A percentile compares a stretch with the other conserved stretches of the same genome.
Evolutionary conservation across 805 yeast genomes (phyloP).

Genomic region (Barnettozyma pratensis): DNA sequence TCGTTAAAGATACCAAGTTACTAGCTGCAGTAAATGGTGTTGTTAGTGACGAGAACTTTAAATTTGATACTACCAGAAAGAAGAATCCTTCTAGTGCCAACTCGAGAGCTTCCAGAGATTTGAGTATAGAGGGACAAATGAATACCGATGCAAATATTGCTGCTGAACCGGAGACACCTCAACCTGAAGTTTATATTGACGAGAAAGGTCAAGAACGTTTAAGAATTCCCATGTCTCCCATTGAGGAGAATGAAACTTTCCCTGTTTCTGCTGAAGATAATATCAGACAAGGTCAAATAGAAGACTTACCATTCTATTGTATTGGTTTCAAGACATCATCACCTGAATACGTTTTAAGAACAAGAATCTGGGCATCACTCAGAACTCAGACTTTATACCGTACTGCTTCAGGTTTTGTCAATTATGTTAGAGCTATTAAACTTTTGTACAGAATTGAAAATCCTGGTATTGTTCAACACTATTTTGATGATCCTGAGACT

Average conservation of each 20-base stretch:
- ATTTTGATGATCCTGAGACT: slow-evolving; percentile 45
- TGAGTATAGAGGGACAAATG: slow-evolving; percentile 1
- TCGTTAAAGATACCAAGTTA: slow-evolving; percentile 70
- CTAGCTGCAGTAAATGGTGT: slow-evolving; percentile 50
- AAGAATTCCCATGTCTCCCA: slow-evolving; percentile 7
- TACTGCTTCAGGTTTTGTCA: slow-evolving; percentile 80
- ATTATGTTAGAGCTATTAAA: slow-evolving; percentile 69
- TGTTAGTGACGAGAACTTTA: slow-evolving; percentile 19
- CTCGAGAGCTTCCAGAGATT: not conserved
- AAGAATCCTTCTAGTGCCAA: not conserved
- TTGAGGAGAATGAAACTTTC: slow-evolving; percentile 28
- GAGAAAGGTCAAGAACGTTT: slow-evolving; percentile 1
- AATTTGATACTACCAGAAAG: slow-evolving; percentile 19
- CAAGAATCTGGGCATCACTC: slow-evolving; percentile 83
- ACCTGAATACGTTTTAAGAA: slow-evolving; percentile 59
- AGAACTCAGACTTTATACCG: slow-evolving; percentile 80
- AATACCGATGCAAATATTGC: not conserved
- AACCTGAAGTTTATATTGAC: slow-evolving; percentile 10
- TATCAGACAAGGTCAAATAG: slow-evolving; percentile 37
- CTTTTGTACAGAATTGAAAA: slow-evolving; percentile 64
- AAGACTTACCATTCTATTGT: slow-evolving; percentile 65
- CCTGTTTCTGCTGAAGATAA: slow-evolving; percentile 28
- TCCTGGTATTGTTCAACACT: slow-evolving; percentile 43
- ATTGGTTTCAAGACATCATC: slow-evolving; percentile 68
- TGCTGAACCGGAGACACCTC: not conserved